These are phyloP conservation scores for Geotrichum macrosporum DNA, from an alignment of 1,139 yeast genomes.

Conservation along the genomic window DNA sequence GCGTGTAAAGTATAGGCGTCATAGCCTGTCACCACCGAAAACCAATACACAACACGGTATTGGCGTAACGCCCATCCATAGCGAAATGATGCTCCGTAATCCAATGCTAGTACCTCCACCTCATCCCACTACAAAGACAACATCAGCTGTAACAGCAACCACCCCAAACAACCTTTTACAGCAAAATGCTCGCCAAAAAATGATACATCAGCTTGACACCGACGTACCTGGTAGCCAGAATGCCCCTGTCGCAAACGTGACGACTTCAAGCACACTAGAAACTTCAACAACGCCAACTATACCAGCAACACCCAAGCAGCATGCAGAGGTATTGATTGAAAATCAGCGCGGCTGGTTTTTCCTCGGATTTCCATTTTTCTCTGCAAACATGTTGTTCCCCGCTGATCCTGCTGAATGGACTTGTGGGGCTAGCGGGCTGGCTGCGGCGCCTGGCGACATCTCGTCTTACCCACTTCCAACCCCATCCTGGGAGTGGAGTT, in stretches of 20 bases:
- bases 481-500: constrained; percentile 63
- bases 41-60: background rate
- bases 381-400: constrained; percentile 49
- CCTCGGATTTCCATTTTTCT: constrained; percentile 61
- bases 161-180: background rate
- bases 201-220: background rate
- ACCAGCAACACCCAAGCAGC: background rate
- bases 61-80: constrained; percentile 8
- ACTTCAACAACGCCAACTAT: constrained; percentile 1
- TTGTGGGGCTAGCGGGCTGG: constrained; percentile 24
- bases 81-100: constrained; percentile 11
- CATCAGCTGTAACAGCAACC: background rate
- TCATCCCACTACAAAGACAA: background rate
- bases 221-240: background rate
- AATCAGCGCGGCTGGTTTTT: constrained; percentile 67
- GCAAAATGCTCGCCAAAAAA: constrained; percentile 4
- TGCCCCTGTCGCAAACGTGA: background rate
- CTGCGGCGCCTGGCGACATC: constrained; percentile 39
- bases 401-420: constrained; percentile 51
- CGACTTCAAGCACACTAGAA: too few relatives aligned
- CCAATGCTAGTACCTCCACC: constrained; percentile 12
- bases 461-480: constrained; percentile 59
- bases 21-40: background rate
- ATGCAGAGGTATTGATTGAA: constrained; percentile 45
- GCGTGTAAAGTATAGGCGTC: constrained; percentile 2